A percentile compares a stretch with the other conserved stretches of the same genome.
These are phyloP conservation scores for Gracilariopsis chorda DNA, from an alignment of 23 red algal genomes.

Conservation along the genomic window DNA sequence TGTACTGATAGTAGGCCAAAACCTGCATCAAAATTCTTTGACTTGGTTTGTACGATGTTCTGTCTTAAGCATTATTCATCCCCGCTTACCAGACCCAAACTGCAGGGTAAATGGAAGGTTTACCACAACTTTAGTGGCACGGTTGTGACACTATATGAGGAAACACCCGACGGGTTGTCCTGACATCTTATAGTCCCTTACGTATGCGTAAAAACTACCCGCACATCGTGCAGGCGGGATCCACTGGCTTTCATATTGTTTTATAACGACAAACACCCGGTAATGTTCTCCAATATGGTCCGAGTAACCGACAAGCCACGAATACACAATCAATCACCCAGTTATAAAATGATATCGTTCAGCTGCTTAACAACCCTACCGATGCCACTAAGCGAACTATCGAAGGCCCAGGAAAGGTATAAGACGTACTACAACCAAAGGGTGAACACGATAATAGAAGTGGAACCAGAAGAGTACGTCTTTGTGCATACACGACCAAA, in stretches of 20 bases:
- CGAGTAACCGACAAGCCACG: neutral
- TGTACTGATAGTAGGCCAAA: too few relatives aligned
- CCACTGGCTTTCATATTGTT: too few relatives aligned
- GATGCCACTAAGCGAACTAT: neutral
- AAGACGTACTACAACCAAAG: neutral
- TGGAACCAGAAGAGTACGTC: too few relatives aligned
- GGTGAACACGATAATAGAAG: too few relatives aligned
- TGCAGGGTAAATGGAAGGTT: too few relatives aligned
- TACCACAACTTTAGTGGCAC: too few relatives aligned
- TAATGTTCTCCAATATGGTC: neutral
- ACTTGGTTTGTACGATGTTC: neutral
- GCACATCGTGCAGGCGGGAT: neutral
- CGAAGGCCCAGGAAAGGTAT: neutral
- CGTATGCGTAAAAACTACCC: neutral
- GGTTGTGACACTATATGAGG: too few relatives aligned
- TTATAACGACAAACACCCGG: neutral
- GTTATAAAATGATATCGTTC: neutral
- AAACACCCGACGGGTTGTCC: too few relatives aligned
- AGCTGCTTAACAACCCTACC: neutral
- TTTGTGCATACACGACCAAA: too few relatives aligned
- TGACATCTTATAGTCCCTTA: neutral
- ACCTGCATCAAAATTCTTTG: neutral
- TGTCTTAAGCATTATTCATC: too few relatives aligned
- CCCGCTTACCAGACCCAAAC: too few relatives aligned
- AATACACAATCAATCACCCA: neutral